phyloP scores from a whole-genome alignment of 495 filamentous ascomycete species.

The Penicillium parvum region DNA sequence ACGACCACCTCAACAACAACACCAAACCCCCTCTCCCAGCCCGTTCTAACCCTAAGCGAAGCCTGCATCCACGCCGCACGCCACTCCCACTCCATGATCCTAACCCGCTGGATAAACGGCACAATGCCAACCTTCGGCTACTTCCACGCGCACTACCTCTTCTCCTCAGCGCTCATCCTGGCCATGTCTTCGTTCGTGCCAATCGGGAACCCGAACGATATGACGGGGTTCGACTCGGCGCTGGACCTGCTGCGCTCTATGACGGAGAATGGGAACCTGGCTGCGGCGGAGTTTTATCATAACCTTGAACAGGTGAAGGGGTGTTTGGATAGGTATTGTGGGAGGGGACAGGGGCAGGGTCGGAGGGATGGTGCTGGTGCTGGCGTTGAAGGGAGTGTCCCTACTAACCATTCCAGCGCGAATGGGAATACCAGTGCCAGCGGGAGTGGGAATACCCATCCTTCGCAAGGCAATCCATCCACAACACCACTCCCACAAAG shows the following conservation, averaged over 20 bases:
- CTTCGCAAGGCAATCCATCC: no score
- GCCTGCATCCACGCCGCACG: slow-evolving; percentile 44
- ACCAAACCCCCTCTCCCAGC: slow-evolving; percentile 30
- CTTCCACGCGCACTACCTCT: slow-evolving; percentile 46
- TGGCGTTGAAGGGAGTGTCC: no score
- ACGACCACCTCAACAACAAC: background rate
- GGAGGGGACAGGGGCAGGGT: background rate
- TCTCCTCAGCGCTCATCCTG: slow-evolving; percentile 38
- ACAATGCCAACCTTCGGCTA: slow-evolving; percentile 43
- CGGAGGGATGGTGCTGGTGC: no score
- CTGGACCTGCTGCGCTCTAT: slow-evolving; percentile 38
- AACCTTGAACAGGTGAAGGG: slow-evolving; percentile 35
- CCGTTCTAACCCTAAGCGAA: slow-evolving; percentile 40
- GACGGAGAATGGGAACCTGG: slow-evolving; percentile 41
- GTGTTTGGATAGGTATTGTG: slow-evolving; percentile 29
- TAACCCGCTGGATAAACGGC: slow-evolving; percentile 42
- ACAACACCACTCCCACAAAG: no score
- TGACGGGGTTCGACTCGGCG: slow-evolving; percentile 36
- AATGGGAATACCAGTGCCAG: no score
- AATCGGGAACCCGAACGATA: slow-evolving; percentile 34
- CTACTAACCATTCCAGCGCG: no score
- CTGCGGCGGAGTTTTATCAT: slow-evolving; percentile 37
- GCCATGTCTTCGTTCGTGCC: slow-evolving; percentile 43
- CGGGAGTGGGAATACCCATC: no score
- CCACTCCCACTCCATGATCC: slow-evolving; percentile 41